phyloP scores from a whole-genome alignment of 2,329 filamentous ascomycete genomes.

The Verticillium nonalfalfae region DNA sequence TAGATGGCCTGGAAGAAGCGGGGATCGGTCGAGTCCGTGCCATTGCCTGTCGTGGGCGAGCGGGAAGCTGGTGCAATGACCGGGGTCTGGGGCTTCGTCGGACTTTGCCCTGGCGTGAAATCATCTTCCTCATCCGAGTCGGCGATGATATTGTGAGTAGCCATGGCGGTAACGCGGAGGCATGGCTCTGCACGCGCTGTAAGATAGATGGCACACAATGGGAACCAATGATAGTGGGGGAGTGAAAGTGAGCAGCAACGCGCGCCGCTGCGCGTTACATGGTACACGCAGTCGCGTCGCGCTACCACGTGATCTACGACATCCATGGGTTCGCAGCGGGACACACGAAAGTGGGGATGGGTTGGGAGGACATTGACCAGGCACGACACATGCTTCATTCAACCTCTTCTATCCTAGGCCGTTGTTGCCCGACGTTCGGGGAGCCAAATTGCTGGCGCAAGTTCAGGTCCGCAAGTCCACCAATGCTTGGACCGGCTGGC shows the following conservation, averaged over 20 bases:
- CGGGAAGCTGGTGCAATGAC: background rate
- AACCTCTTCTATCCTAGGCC: conserved; percentile 53
- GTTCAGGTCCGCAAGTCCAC: conserved; percentile 4
- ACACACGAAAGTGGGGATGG: too few species aligned
- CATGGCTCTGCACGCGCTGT: background rate
- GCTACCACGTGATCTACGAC: conserved; percentile 1
- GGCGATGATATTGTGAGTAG: conserved; percentile 9
- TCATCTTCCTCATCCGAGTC: conserved; percentile 13
- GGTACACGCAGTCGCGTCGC: background rate
- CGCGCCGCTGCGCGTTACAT: too few species aligned
- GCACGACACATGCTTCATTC: conserved; percentile 31
- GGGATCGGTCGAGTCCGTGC: conserved; percentile 38
- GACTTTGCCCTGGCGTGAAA: conserved; percentile 2
- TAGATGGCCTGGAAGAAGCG: conserved; percentile 41
- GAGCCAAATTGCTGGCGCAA: conserved; percentile 14
- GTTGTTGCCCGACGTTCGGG: conserved; percentile 18
- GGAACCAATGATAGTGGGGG: too few species aligned
- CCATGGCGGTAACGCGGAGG: conserved; percentile 1
- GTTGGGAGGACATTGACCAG: background rate
- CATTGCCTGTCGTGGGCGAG: conserved; percentile 11
- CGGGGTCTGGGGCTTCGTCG: conserved; percentile 5
- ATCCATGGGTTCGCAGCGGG: background rate
- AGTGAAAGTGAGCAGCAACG: too few species aligned
- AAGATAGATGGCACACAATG: too few species aligned
- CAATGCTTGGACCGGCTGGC: conserved; percentile 1